Evolutionary conservation across 148 eudicot species (phyloP).

Genomic region (Amaranthus hypochondriacus): DNA sequence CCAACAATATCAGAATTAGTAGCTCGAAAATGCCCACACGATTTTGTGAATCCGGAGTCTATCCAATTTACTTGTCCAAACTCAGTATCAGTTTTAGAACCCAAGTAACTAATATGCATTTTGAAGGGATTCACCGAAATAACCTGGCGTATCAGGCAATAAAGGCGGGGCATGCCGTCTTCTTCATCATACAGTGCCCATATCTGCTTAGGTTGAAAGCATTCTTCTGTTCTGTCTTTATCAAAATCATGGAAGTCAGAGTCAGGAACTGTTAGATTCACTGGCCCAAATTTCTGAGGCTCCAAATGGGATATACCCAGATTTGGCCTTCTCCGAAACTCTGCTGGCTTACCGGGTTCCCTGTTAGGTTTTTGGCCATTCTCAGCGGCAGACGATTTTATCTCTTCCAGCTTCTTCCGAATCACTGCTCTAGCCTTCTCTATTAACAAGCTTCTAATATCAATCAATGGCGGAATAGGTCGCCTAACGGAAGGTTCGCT

Average conservation of each 20-base stretch:
- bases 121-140: slow-evolving; percentile 77
- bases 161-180: slow-evolving; percentile 98
- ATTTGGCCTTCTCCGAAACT: slow-evolving; percentile 27
- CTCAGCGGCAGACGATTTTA: slow-evolving; percentile 39
- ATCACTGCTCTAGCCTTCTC: slow-evolving; percentile 69
- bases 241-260: slow-evolving; percentile 98
- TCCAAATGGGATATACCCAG: slow-evolving; percentile 28
- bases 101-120: slow-evolving; percentile 76
- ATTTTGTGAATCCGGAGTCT: slow-evolving; percentile 80
- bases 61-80: slow-evolving; percentile 83
- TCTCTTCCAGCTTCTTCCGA: slow-evolving; percentile 53
- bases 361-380: slow-evolving; percentile 25
- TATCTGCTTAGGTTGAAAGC: slow-evolving; percentile 93
- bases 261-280: slow-evolving; percentile 85
- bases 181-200: slow-evolving; percentile 99
- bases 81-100: slow-evolving; percentile 78
- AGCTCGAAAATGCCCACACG: slow-evolving; percentile 87
- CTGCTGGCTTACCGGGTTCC: slow-evolving; percentile 33
- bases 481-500: slow-evolving; percentile 34
- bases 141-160: slow-evolving; percentile 82
- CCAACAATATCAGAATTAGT: slow-evolving; percentile 63
- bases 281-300: slow-evolving; percentile 46
- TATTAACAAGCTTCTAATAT: slow-evolving; percentile 60
- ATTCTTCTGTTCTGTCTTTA: slow-evolving; percentile 83
- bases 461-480: slow-evolving; percentile 52